Conservation (phyloP, 2,329 filamentous ascomycete species). For the Xylaria hypoxylon region DNA sequence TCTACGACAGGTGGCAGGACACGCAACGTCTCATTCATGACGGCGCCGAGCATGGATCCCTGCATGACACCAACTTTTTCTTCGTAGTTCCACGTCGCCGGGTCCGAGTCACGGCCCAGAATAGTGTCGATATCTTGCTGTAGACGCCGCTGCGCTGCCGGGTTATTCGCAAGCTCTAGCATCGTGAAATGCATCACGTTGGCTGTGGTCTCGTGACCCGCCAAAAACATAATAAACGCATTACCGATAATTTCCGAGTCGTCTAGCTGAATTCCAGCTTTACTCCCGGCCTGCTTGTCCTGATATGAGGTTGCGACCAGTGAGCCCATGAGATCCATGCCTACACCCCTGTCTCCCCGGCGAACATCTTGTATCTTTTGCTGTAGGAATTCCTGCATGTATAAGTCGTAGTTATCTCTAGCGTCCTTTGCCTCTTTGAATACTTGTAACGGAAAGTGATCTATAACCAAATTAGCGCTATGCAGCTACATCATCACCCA, state of each 20-base stretch:
- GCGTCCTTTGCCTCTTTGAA: constrained; percentile 65
- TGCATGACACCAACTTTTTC: constrained; percentile 72
- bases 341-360: constrained; percentile 55
- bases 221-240: constrained; percentile 75
- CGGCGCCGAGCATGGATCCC: constrained; percentile 76
- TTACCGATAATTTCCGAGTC: constrained; percentile 79
- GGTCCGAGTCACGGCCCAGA: constrained; percentile 65
- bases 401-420: constrained; percentile 72
- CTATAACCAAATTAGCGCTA: constrained; percentile 36
- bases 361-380: constrained; percentile 64
- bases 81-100: constrained; percentile 78
- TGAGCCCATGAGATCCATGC: constrained; percentile 67
- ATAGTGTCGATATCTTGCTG: constrained; percentile 77
- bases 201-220: constrained; percentile 85
- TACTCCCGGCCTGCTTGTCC: constrained; percentile 40
- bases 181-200: constrained; percentile 79
- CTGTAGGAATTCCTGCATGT: constrained; percentile 76
- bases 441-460: constrained; percentile 61
- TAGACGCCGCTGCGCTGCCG: constrained; percentile 71
- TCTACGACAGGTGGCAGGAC: constrained; percentile 76
- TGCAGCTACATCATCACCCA: not conserved
- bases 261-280: constrained; percentile 56
- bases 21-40: constrained; percentile 82
- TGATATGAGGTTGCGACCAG: constrained; percentile 59
- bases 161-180: constrained; percentile 74